Evolutionary conservation across 805 yeast species (phyloP).

Genomic region (Candida vaughaniae): DNA sequence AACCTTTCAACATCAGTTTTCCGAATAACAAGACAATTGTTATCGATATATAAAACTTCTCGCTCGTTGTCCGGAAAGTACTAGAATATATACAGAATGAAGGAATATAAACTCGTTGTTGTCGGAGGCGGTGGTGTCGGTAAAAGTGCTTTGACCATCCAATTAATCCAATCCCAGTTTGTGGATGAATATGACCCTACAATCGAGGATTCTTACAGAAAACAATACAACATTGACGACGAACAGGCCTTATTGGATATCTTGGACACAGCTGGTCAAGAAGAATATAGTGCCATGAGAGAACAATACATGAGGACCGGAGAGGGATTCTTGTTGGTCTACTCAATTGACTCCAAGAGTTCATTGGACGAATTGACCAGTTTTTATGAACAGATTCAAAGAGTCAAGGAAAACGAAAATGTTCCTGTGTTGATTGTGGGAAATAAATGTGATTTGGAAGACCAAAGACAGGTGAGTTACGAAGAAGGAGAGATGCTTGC

Average conservation of each 20-base stretch:
- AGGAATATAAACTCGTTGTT: constrained; percentile 90
- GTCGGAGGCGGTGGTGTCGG: constrained; percentile 99
- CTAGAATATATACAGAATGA: too few species aligned
- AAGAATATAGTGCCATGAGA: constrained; percentile 81
- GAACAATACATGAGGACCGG: constrained; percentile 97
- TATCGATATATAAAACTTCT: too few species aligned
- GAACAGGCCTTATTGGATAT: constrained; percentile 78
- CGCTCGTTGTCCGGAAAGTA: too few species aligned
- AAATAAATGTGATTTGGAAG: constrained; percentile 72
- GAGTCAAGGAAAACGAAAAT: constrained; percentile 71
- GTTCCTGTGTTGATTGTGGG: constrained; percentile 84
- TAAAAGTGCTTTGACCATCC: constrained; percentile 93
- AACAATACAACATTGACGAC: constrained; percentile 80
- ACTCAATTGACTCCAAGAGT: constrained; percentile 79
- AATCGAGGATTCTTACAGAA: constrained; percentile 88
- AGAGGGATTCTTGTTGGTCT: constrained; percentile 88
- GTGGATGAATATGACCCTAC: constrained; percentile 99
- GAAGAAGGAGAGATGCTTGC: constrained; percentile 68
- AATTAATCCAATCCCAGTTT: constrained; percentile 90
- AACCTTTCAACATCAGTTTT: too few species aligned
- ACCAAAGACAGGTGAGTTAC: constrained; percentile 68
- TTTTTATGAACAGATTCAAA: constrained; percentile 72
- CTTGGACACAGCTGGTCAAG: constrained; percentile 98
- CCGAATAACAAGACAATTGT: too few species aligned
- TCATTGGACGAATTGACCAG: constrained; percentile 82